Base-by-base conservation (phyloP, 768 basidiomycete species). In the Lactarius deliciosus region DNA sequence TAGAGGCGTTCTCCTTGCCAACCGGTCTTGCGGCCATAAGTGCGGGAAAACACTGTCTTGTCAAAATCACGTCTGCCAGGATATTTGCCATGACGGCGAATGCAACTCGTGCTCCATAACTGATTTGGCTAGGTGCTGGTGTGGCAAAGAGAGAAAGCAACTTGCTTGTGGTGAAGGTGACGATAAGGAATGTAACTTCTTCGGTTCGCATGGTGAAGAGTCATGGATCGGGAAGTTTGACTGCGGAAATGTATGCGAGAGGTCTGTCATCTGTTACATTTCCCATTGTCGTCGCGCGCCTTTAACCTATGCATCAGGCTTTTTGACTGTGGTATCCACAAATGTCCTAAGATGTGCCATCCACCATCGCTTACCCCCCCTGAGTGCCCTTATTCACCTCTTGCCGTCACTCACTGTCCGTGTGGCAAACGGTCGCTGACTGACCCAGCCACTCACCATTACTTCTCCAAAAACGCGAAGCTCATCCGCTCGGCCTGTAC, bases 251-350 rank as follows among this genome's bases (percentile, higher is more conserved):
- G 64, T 73, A 4, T 96, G 95, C 74, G 80, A 80, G 32, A 80
- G 88, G 83, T 86, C 68, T 16, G 80, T 71, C 4, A 36, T 60
- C 43, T 60, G 11, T 61, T 62, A 32, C 60, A 63, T 56, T 36
- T 28, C 16, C 25, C 16, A 30, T 59, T 58, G 60, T 7, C 30
- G 30, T 63, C 40, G 64, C 41, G 57, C 25, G 58, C 57, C 56
- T 15, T 61, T 50, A 34, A 32, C 28, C 47, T 22, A 63, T 68
- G 32, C n/a, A 66, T 30, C 28, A 89, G 89, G 65, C 73, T 78
- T 1, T 94, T 89, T 70, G 88, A 89, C 64, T 98, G 96, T 73
- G 89, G 86, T 2, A 74, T 81, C 7, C 97, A 99, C 73, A 74
- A 72, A 25, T 98, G 96, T 75, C 69, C 82, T 68, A 83, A 87